phyloP scores from a whole-genome alignment of 2,329 filamentous ascomycete genomes.

The Fusarium floridanum region DNA sequence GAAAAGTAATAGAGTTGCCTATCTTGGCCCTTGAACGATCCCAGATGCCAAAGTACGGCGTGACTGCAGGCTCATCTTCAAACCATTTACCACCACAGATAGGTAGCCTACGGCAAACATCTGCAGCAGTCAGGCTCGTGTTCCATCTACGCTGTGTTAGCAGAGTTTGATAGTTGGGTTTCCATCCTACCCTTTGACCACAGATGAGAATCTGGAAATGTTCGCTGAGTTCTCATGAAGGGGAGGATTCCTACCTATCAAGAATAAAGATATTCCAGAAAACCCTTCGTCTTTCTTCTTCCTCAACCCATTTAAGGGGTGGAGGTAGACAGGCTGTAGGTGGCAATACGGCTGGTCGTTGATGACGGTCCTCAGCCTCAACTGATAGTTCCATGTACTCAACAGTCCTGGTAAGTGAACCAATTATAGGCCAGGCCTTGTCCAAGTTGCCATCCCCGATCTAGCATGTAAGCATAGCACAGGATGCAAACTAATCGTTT shows the following conservation, averaged over 20 bases:
- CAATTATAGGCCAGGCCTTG: constrained; percentile 45
- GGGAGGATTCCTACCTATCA: constrained; percentile 44
- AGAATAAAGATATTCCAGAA: constrained; percentile 50
- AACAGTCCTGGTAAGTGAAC: constrained; percentile 44
- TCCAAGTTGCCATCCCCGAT: constrained; percentile 43
- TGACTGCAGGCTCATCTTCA: constrained; percentile 51
- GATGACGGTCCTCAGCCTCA: constrained; percentile 22
- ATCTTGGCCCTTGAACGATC: constrained; percentile 54
- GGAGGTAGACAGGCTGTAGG: not conserved
- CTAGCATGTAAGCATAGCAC: constrained; percentile 10
- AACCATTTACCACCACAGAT: constrained; percentile 57
- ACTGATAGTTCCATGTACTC: constrained; percentile 46
- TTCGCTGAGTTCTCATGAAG: not conserved
- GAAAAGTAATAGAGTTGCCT: constrained; percentile 53
- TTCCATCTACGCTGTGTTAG: not conserved
- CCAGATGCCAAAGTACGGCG: constrained; percentile 60
- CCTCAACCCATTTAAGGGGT: constrained; percentile 46
- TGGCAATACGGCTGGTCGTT: not conserved
- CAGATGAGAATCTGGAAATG: not conserved
- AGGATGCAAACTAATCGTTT: no score
- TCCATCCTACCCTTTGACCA: not conserved
- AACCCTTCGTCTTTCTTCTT: constrained; percentile 46
- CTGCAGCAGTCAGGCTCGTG: constrained; percentile 29
- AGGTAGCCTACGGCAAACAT: constrained; percentile 46
- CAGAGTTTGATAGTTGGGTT: not conserved